Evolutionary conservation across 2,329 filamentous ascomycete genomes (phyloP).

Genomic region (Pestalotiopsis fici): DNA sequence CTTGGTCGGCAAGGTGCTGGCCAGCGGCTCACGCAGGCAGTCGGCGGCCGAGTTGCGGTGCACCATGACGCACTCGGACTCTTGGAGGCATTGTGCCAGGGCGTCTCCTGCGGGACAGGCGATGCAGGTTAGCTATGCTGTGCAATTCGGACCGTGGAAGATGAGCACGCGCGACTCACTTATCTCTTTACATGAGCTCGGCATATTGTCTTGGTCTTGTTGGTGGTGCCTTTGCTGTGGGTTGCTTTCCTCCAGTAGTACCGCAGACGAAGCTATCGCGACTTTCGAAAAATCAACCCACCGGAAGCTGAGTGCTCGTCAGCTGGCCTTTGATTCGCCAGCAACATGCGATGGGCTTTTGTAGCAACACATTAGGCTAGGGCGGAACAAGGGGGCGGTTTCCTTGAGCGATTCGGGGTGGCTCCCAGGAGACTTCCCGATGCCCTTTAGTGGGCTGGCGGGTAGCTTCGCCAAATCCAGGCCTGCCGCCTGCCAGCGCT

Average conservation of each 20-base stretch:
- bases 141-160: slow-evolving; percentile 2
- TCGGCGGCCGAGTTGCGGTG: slow-evolving; percentile 84
- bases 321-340: neutral
- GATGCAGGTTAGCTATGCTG: neutral
- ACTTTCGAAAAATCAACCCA: slow-evolving; percentile 5
- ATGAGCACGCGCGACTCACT: slow-evolving; percentile 56
- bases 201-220: slow-evolving; percentile 60
- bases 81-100: slow-evolving; percentile 90
- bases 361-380: neutral
- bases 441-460: neutral
- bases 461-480: neutral
- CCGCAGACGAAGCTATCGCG: neutral
- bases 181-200: slow-evolving; percentile 95
- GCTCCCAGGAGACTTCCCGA: neutral
- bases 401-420: neutral
- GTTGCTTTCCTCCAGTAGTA: neutral
- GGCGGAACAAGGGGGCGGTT: neutral
- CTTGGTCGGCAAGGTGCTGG: slow-evolving; percentile 78
- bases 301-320: neutral
- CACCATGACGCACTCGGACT: slow-evolving; percentile 95
- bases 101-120: slow-evolving; percentile 68
- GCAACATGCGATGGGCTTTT: neutral
- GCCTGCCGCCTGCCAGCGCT: neutral
- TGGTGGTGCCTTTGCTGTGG: neutral
- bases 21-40: slow-evolving; percentile 81